Conservation (phyloP, 352 stramenopile species). For the Globisporangium perplexum region DNA sequence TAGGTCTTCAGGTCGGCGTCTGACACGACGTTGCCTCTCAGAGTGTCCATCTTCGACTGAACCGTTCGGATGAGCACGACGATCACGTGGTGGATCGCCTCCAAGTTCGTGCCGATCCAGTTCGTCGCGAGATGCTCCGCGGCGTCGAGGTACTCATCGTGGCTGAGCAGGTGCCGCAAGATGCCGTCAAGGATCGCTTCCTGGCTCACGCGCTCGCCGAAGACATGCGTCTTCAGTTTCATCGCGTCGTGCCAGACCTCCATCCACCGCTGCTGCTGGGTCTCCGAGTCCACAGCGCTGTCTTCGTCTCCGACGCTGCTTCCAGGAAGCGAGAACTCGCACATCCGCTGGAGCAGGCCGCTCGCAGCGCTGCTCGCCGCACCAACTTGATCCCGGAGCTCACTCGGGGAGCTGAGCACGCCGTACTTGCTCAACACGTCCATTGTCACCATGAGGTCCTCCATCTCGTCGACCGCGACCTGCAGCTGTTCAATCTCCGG, state of each 20-base stretch:
- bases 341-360: conserved; percentile 47
- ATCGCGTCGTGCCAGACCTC: conserved; percentile 54
- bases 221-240: conserved; percentile 67
- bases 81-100: conserved; percentile 38
- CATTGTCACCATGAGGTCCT: conserved; percentile 68
- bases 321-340: conserved; percentile 24
- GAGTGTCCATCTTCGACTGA: conserved; percentile 23
- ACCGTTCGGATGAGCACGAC: conserved; percentile 28
- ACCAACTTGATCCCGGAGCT: conserved; percentile 16
- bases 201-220: conserved; percentile 50
- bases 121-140: conserved; percentile 41
- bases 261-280: conserved; percentile 29
- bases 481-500: conserved; percentile 52
- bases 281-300: background rate
- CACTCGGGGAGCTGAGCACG: conserved; percentile 26
- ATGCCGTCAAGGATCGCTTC: conserved; percentile 52
- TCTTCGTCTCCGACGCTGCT: background rate
- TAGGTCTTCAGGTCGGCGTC: conserved; percentile 24
- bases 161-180: conserved; percentile 37
- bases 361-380: conserved; percentile 3
- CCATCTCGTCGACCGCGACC: conserved; percentile 64
- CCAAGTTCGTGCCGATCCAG: conserved; percentile 42
- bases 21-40: conserved; percentile 25
- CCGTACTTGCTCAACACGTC: conserved; percentile 60
- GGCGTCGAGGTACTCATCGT: conserved; percentile 21